A percentile compares a stretch with the other conserved stretches of the same genome.
These are phyloP conservation scores for Ephemerocybe angulata DNA, from an alignment of 768 basidiomycete species.

Conservation along the genomic window DNA sequence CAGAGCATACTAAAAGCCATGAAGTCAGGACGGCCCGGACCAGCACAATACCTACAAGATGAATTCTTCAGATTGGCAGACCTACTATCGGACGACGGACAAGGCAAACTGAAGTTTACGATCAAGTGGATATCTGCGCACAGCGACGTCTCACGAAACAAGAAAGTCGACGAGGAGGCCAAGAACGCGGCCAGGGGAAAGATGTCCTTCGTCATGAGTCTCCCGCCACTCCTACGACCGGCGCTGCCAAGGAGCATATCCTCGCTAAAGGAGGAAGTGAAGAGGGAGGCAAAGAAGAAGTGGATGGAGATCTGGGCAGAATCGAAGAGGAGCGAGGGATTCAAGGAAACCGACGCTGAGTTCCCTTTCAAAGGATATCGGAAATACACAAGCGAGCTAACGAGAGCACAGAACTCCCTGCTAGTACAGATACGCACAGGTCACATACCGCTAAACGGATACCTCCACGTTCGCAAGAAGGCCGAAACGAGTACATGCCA, in stretches of 20 bases:
- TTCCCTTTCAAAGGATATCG: slow-evolving; percentile 14
- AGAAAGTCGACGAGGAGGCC: slow-evolving; percentile 24
- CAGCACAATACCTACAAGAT: slow-evolving; percentile 13
- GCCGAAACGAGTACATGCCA: slow-evolving; percentile 1
- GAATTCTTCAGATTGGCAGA: neutral
- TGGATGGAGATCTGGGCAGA: slow-evolving; percentile 7
- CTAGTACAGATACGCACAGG: slow-evolving; percentile 26
- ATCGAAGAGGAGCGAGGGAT: slow-evolving; percentile 7
- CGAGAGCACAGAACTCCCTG: slow-evolving; percentile 9
- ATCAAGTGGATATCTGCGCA: slow-evolving; percentile 26
- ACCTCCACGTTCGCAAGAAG: slow-evolving; percentile 1
- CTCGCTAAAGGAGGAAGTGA: slow-evolving; percentile 11
- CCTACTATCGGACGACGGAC: neutral
- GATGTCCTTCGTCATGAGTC: neutral
- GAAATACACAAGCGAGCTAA: slow-evolving; percentile 5
- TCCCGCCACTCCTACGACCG: slow-evolving; percentile 7
- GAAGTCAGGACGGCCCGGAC: slow-evolving; percentile 1
- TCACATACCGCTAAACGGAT: slow-evolving; percentile 25
- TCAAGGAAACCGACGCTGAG: slow-evolving; percentile 9
- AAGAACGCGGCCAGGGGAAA: slow-evolving; percentile 15
- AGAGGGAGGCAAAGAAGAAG: slow-evolving; percentile 8
- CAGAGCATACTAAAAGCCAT: slow-evolving; percentile 12
- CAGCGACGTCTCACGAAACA: slow-evolving; percentile 23
- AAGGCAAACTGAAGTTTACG: neutral
- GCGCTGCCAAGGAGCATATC: slow-evolving; percentile 14